Conservation (phyloP, 768 basidiomycete genomes). For the Russula sp. region DNA sequence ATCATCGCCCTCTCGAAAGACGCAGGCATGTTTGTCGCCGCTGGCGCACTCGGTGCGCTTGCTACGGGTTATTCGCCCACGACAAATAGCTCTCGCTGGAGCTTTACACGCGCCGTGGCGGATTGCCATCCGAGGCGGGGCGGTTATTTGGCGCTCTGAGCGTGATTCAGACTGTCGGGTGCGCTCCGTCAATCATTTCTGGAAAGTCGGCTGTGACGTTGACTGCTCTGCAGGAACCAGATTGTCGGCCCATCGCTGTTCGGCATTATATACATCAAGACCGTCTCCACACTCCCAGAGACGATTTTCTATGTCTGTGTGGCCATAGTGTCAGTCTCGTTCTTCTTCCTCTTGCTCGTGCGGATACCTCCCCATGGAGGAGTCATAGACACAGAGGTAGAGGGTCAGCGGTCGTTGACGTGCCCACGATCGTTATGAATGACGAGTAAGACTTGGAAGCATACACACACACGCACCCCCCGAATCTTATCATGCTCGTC, state of each 20-base stretch:
- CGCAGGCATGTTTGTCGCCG: slow-evolving; percentile 50
- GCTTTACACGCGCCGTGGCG: slow-evolving; percentile 53
- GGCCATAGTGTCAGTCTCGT: slow-evolving; percentile 41
- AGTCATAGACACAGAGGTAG: not conserved
- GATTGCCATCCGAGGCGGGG: slow-evolving; percentile 54
- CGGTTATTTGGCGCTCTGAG: slow-evolving; percentile 77
- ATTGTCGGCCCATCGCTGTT: slow-evolving; percentile 72
- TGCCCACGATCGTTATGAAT: not conserved
- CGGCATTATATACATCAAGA: slow-evolving; percentile 66
- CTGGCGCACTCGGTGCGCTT: slow-evolving; percentile 52
- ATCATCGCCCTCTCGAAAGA: slow-evolving; percentile 45
- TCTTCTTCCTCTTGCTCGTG: slow-evolving; percentile 43
- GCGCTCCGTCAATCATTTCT: slow-evolving; percentile 23
- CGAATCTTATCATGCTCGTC: not conserved
- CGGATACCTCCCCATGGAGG: slow-evolving; percentile 36
- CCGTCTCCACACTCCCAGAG: slow-evolving; percentile 65
- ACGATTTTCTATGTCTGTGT: slow-evolving; percentile 64
- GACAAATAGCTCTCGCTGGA: slow-evolving; percentile 69
- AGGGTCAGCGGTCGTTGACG: not conserved
- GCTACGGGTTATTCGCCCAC: slow-evolving; percentile 65
- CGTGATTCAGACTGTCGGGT: slow-evolving; percentile 70
- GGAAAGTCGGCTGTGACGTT: not conserved
- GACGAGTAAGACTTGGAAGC: not conserved
- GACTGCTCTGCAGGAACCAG: slow-evolving; percentile 42
- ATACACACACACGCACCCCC: too few species aligned